Evolutionary conservation across 352 stramenopile species (phyloP).

Genomic region (Pythium periplocum): DNA sequence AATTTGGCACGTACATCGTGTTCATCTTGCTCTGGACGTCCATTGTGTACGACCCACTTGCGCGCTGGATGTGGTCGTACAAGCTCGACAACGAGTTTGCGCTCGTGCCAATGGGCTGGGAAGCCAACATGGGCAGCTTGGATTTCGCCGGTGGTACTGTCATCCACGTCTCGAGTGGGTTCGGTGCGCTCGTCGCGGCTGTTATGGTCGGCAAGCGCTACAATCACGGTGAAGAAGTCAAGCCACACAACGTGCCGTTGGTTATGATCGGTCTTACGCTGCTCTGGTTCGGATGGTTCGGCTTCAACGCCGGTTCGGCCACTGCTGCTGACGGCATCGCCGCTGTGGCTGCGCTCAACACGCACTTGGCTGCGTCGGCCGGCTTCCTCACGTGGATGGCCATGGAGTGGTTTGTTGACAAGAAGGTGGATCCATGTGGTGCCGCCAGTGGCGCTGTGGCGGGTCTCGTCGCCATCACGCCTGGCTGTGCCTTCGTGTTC

Average conservation of each 20-base stretch:
- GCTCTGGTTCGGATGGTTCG: constrained; percentile 86
- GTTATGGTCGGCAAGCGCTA: constrained; percentile 70
- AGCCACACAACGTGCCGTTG: constrained; percentile 80
- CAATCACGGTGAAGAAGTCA: constrained; percentile 64
- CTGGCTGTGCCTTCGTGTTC: constrained; percentile 64
- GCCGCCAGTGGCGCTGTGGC: constrained; percentile 56
- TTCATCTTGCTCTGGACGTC: constrained; percentile 83
- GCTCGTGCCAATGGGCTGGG: constrained; percentile 44
- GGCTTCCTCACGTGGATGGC: constrained; percentile 69
- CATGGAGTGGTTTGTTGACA: constrained; percentile 42
- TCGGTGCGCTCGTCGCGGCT: constrained; percentile 65
- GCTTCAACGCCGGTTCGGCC: constrained; percentile 76
- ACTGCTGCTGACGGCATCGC: constrained; percentile 57
- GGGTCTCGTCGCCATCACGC: constrained; percentile 64
- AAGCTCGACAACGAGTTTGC: constrained; percentile 51
- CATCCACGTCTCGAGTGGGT: constrained; percentile 78
- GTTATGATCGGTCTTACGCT: constrained; percentile 76
- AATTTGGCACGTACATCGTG: constrained; percentile 63
- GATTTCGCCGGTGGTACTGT: constrained; percentile 85
- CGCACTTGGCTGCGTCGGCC: constrained; percentile 49
- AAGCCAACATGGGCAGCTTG: constrained; percentile 61
- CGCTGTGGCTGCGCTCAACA: constrained; percentile 67
- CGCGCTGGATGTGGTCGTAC: constrained; percentile 80
- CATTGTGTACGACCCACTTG: constrained; percentile 81
- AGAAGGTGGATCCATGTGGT: constrained; percentile 62